phyloP scores from a whole-genome alignment of 257 asterid species.

The Solanum sejunctum region DNA sequence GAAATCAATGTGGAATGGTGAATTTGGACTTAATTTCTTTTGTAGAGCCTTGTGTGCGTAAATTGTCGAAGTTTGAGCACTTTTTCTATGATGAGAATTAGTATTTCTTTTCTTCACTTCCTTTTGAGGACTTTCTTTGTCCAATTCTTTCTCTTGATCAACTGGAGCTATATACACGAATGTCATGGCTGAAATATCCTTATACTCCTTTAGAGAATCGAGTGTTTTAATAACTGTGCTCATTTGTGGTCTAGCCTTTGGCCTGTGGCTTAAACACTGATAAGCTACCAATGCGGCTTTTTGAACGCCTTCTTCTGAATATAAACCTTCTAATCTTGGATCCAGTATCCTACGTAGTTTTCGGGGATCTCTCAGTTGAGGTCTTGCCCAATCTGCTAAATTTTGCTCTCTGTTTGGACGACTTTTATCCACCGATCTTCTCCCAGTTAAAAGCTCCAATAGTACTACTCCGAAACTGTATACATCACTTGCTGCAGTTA shows the following conservation, averaged over 20 bases:
- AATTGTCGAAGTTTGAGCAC: neutral
- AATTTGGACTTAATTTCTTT: neutral
- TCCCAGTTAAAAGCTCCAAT: constrained; percentile 9
- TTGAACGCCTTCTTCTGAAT: constrained; percentile 15
- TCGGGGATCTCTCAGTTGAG: neutral
- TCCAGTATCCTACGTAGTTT: constrained; percentile 11
- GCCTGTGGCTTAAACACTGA: constrained; percentile 19
- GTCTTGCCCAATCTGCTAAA: constrained; percentile 15
- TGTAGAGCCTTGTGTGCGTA: neutral
- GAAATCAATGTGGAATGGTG: neutral
- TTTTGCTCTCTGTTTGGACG: constrained; percentile 10
- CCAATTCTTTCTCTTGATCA: constrained; percentile 16
- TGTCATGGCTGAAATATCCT: constrained; percentile 7
- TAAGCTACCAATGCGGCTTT: constrained; percentile 23
- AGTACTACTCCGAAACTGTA: constrained; percentile 17
- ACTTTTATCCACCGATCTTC: constrained; percentile 6
- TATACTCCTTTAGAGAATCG: constrained; percentile 15
- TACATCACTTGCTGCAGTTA: constrained; percentile 11
- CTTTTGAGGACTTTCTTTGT: neutral
- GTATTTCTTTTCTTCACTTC: neutral
- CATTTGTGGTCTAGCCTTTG: constrained; percentile 21
- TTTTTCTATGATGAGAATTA: neutral
- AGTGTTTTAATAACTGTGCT: constrained; percentile 13
- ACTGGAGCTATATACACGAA: constrained; percentile 12
- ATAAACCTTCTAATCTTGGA: constrained; percentile 12